Percentiles rank a stretch among this genome's conserved stretches.
Evolutionary conservation across 2,329 filamentous ascomycete genomes (phyloP).

Genomic region (Cercospora sp.): DNA sequence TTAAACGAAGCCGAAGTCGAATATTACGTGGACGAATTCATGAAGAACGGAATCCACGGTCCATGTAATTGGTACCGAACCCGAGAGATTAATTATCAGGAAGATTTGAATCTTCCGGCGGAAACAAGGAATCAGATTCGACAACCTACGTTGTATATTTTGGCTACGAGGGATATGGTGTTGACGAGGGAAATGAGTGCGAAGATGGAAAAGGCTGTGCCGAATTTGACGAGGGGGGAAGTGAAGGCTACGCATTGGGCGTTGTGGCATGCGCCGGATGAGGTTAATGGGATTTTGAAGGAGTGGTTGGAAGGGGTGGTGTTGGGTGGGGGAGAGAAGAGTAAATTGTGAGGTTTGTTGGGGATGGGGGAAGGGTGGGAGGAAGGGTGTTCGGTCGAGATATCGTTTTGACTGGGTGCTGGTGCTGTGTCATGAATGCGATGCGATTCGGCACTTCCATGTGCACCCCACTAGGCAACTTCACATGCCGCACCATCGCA

Average conservation of each 20-base stretch:
- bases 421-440: too few relatives aligned
- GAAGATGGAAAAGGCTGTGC: conserved; percentile 69
- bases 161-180: conserved; percentile 68
- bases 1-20: conserved; percentile 70
- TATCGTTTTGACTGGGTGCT: too few relatives aligned
- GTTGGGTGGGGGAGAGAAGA: conserved; percentile 43
- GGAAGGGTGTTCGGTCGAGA: too few relatives aligned
- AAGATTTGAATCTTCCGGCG: conserved; percentile 57
- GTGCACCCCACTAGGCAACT: too few relatives aligned
- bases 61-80: conserved; percentile 72
- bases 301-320: conserved; percentile 65
- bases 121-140: conserved; percentile 24
- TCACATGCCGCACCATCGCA: too few relatives aligned
- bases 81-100: conserved; percentile 69
- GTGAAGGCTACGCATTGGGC: conserved; percentile 81
- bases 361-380: not conserved
- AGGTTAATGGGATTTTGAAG: conserved; percentile 68
- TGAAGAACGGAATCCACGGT: conserved; percentile 71
- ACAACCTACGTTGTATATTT: conserved; percentile 69
- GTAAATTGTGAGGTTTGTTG: conserved; percentile 43
- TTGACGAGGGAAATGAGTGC: conserved; percentile 69
- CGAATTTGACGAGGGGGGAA: conserved; percentile 63
- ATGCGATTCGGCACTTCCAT: too few relatives aligned
- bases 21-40: conserved; percentile 72
- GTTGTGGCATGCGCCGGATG: conserved; percentile 68